phyloP scores from a whole-genome alignment of 1,284 basidiomycete species.

The Melampsora occidentalis region DNA sequence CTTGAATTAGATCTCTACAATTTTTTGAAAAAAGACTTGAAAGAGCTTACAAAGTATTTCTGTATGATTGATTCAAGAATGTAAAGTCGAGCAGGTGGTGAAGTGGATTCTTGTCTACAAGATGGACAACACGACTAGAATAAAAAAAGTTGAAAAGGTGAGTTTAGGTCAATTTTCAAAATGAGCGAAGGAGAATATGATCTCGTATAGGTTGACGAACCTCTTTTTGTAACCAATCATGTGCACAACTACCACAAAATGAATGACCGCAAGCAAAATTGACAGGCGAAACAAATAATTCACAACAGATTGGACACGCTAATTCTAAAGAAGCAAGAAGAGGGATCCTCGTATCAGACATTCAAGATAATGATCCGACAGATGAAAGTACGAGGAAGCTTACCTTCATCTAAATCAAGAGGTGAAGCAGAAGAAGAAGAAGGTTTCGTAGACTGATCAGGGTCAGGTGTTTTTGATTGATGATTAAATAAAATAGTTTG shows the following conservation, averaged over 20 bases:
- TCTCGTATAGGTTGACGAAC: neutral
- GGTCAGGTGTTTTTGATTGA: neutral
- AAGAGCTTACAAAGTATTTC: slow-evolving; percentile 6
- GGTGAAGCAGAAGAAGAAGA: neutral
- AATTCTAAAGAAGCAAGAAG: neutral
- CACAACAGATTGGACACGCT: slow-evolving; percentile 9
- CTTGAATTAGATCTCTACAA: neutral
- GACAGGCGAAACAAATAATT: slow-evolving; percentile 8
- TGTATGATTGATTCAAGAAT: slow-evolving; percentile 1
- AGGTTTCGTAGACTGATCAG: neutral
- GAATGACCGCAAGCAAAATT: slow-evolving; percentile 14
- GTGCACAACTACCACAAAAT: slow-evolving; percentile 17
- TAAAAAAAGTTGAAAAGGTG: neutral
- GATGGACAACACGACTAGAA: slow-evolving; percentile 1
- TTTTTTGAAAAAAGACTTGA: neutral
- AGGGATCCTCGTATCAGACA: neutral
- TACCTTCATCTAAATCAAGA: slow-evolving; percentile 10
- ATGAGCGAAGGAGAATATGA: neutral
- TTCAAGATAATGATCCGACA: neutral
- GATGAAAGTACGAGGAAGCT: neutral
- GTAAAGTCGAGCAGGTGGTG: slow-evolving; percentile 5
- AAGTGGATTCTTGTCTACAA: neutral
- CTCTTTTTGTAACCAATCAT: slow-evolving; percentile 17
- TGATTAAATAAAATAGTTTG: neutral
- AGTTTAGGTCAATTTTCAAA: neutral